Evolutionary conservation across 495 filamentous ascomycete genomes (phyloP).

Genomic region (Viridothelium virens): DNA sequence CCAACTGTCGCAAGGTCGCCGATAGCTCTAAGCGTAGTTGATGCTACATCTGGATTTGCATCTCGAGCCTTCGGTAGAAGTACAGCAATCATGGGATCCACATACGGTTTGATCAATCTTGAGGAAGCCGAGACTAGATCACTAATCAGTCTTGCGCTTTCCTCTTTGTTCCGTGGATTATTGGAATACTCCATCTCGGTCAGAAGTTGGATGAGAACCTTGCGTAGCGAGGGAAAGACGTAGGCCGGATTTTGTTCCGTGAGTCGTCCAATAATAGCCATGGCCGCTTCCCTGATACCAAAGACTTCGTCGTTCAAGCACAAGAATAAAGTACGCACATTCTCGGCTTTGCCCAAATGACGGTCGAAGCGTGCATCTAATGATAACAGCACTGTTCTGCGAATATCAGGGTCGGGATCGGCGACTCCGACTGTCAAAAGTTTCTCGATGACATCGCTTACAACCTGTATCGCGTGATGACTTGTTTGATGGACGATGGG

Average conservation of each 20-base stretch:
- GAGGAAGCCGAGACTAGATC: constrained; percentile 86
- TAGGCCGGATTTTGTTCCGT: constrained; percentile 91
- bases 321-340: constrained; percentile 88
- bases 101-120: constrained; percentile 85
- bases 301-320: constrained; percentile 96
- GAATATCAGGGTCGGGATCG: constrained; percentile 81
- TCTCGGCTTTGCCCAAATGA: constrained; percentile 89
- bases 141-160: constrained; percentile 87
- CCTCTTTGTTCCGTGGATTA: constrained; percentile 84
- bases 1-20: constrained; percentile 90
- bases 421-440: constrained; percentile 89
- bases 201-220: constrained; percentile 88
- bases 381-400: constrained; percentile 75
- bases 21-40: constrained; percentile 85
- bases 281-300: constrained; percentile 83
- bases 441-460: constrained; percentile 94
- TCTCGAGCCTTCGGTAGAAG: constrained; percentile 83
- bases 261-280: constrained; percentile 89
- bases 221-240: constrained; percentile 88
- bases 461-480: constrained; percentile 89
- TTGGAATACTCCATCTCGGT: constrained; percentile 96
- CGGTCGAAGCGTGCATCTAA: constrained; percentile 90
- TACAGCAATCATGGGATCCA: constrained; percentile 86
- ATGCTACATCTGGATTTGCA: constrained; percentile 73
- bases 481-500: constrained; percentile 97